Conservation (phyloP, 2,329 filamentous ascomycete species). For the Fusarium sp. region DNA sequence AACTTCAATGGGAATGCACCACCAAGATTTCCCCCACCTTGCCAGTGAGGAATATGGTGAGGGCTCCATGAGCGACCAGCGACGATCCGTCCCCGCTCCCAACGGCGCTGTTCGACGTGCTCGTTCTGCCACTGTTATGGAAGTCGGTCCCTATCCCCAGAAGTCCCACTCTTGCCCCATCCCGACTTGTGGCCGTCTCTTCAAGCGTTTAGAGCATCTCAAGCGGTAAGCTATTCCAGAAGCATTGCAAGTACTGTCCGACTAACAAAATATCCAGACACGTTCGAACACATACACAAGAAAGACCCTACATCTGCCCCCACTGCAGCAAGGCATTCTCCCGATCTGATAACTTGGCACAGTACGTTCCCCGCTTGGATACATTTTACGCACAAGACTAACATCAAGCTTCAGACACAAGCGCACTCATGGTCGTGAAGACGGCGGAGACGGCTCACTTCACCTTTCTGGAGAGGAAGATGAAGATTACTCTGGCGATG, state of each 20-base stretch:
- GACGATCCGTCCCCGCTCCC: slow-evolving; percentile 77
- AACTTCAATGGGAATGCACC: slow-evolving; percentile 77
- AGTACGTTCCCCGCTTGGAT: slow-evolving; percentile 73
- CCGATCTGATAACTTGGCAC: slow-evolving; percentile 97
- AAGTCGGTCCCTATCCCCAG: slow-evolving; percentile 94
- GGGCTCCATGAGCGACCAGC: slow-evolving; percentile 60
- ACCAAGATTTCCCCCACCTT: slow-evolving; percentile 77
- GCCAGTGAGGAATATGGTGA: slow-evolving; percentile 73
- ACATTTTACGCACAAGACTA: slow-evolving; percentile 25
- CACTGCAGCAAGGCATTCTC: slow-evolving; percentile 99
- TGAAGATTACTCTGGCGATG: slow-evolving; percentile 85
- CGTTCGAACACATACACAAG: slow-evolving; percentile 98
- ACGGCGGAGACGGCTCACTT: slow-evolving; percentile 69
- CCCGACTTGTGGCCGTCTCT: slow-evolving; percentile 93
- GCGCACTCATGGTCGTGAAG: slow-evolving; percentile 75
- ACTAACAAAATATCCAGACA: slow-evolving; percentile 72
- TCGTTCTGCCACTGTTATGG: slow-evolving; percentile 95
- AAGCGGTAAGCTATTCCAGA: slow-evolving; percentile 81
- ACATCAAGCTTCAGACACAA: slow-evolving; percentile 78
- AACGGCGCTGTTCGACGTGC: slow-evolving; percentile 88
- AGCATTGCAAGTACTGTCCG: slow-evolving; percentile 9
- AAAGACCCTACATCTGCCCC: slow-evolving; percentile 97
- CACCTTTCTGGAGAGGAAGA: slow-evolving; percentile 85
- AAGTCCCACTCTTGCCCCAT: slow-evolving; percentile 99
- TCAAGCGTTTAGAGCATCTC: slow-evolving; percentile 99